Percentiles rank a stretch among this genome's conserved stretches.
Conservation (phyloP, 1,139 yeast species). For the Diutina scorzettiae region DNA sequence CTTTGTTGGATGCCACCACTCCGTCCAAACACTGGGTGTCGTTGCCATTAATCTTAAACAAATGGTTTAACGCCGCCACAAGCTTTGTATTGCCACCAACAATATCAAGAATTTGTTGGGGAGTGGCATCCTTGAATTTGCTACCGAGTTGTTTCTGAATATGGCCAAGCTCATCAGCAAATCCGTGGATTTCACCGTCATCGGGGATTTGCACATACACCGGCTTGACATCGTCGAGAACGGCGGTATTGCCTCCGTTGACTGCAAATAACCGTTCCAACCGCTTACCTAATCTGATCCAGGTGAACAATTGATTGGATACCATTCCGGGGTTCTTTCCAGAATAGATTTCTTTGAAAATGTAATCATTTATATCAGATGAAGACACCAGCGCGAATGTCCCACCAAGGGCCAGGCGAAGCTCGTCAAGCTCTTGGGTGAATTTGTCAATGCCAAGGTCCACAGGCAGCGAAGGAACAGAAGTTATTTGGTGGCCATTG, state of each 20-base stretch:
- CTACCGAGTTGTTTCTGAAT: conserved; percentile 15
- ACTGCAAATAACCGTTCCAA: conserved; percentile 12
- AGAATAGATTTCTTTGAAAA: neutral
- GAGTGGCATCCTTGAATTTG: conserved; percentile 11
- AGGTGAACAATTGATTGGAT: conserved; percentile 7
- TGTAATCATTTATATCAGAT: neutral
- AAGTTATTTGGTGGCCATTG: neutral
- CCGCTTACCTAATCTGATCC: conserved; percentile 11
- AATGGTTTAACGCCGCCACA: neutral
- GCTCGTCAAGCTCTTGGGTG: neutral
- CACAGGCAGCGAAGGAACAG: neutral
- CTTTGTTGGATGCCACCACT: conserved; percentile 16
- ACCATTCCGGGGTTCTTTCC: neutral
- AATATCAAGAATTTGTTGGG: conserved; percentile 10
- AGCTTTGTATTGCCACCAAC: neutral
- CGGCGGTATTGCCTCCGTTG: conserved; percentile 13
- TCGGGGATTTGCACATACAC: conserved; percentile 26
- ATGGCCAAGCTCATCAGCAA: conserved; percentile 18
- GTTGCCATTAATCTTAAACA: neutral
- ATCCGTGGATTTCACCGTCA: conserved; percentile 26
- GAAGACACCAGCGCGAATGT: neutral
- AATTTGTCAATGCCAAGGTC: neutral
- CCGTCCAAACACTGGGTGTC: conserved; percentile 10
- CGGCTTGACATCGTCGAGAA: conserved; percentile 8
- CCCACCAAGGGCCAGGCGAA: neutral